phyloP scores from a whole-genome alignment of 2,329 filamentous ascomycete species.

The Aureobasidium vineae region DNA sequence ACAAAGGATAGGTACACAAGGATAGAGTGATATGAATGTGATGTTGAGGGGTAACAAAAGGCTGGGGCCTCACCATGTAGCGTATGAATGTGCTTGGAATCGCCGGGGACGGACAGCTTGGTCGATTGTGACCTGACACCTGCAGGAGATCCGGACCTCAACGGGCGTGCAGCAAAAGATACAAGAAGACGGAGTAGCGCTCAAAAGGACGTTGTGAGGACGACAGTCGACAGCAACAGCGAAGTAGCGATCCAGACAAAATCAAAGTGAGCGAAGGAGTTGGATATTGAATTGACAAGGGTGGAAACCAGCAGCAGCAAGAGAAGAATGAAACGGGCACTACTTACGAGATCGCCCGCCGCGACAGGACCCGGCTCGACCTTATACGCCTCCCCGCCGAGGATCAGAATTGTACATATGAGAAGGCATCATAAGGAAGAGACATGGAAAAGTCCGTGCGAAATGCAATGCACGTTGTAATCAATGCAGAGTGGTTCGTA shows the following conservation, averaged over 20 bases:
- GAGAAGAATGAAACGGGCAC: conserved; percentile 26
- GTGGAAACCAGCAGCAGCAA: conserved; percentile 8
- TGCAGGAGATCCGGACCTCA: conserved; percentile 25
- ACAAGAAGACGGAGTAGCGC: not conserved
- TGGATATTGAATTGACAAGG: conserved; percentile 16
- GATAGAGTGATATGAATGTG: conserved; percentile 10
- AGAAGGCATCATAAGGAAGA: conserved; percentile 19
- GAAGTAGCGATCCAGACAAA: not conserved
- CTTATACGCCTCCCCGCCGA: conserved; percentile 26
- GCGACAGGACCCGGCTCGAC: conserved; percentile 27
- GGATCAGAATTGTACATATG: conserved; percentile 25
- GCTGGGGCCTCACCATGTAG: conserved; percentile 26
- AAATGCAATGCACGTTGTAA: conserved; percentile 26
- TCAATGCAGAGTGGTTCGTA: conserved; percentile 27
- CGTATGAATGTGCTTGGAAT: conserved; percentile 12
- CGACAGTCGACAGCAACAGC: not conserved
- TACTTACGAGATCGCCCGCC: conserved; percentile 26
- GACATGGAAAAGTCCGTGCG: conserved; percentile 25
- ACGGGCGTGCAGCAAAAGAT: conserved; percentile 25
- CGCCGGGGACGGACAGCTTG: conserved; percentile 19
- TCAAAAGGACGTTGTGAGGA: not conserved
- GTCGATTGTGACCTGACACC: conserved; percentile 23
- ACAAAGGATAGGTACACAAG: conserved; percentile 18
- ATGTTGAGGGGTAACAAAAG: conserved; percentile 24
- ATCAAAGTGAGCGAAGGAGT: conserved; percentile 4